A percentile compares a stretch with the other conserved stretches of the same genome.
Evolutionary conservation across 1,284 basidiomycete genomes (phyloP).

Genomic region (Cerrena zonata): DNA sequence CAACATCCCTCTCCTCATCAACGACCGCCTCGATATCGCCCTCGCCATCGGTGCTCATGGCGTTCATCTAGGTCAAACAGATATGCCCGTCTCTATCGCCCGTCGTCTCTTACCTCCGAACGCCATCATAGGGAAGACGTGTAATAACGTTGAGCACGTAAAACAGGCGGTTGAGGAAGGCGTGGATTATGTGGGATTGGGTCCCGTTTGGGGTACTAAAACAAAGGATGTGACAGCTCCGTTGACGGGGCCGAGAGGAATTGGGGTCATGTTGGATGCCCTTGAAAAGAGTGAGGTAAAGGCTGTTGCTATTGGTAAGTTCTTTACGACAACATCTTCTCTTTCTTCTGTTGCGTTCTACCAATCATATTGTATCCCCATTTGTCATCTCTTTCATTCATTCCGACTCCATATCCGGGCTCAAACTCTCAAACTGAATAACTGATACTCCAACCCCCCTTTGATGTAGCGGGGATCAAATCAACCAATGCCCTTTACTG

Average conservation of each 20-base stretch:
- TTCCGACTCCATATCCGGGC: too few species aligned
- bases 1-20: slow-evolving; percentile 83
- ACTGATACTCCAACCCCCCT: slow-evolving; percentile 4
- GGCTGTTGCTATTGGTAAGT: slow-evolving; percentile 77
- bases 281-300: slow-evolving; percentile 61
- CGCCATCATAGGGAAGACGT: slow-evolving; percentile 79
- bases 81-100: slow-evolving; percentile 73
- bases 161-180: slow-evolving; percentile 48
- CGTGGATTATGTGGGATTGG: slow-evolving; percentile 85
- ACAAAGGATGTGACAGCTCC: slow-evolving; percentile 67
- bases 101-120: slow-evolving; percentile 65
- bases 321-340: neutral
- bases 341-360: too few species aligned
- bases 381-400: too few species aligned
- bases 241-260: slow-evolving; percentile 57
- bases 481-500: slow-evolving; percentile 67
- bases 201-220: slow-evolving; percentile 69
- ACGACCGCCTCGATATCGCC: slow-evolving; percentile 86
- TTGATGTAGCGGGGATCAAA: slow-evolving; percentile 89
- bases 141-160: slow-evolving; percentile 66
- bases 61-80: slow-evolving; percentile 87
- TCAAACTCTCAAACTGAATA: slow-evolving; percentile 1
- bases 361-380: too few species aligned
- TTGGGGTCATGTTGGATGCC: slow-evolving; percentile 59
- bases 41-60: slow-evolving; percentile 73